A percentile compares a stretch with the other conserved stretches of the same genome.
Conservation (phyloP, 2,329 filamentous ascomycete species). For the Diaporthe sp. region DNA sequence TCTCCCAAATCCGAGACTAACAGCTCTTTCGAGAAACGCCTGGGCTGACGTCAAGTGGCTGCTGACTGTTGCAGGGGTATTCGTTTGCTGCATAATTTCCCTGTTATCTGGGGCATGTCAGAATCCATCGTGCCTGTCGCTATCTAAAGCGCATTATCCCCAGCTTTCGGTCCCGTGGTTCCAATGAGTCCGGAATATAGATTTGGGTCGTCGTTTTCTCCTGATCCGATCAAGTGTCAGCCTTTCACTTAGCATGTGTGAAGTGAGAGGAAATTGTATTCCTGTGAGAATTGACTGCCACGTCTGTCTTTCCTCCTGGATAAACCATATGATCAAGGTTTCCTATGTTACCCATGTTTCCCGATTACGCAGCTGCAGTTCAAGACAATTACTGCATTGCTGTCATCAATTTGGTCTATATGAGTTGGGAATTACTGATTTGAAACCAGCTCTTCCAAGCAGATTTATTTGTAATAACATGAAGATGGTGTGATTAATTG, state of each 20-base stretch:
- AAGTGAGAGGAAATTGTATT: neutral
- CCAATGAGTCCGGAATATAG: neutral
- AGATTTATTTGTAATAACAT: too few species aligned
- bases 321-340: neutral
- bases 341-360: too few species aligned
- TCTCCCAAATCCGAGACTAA: neutral
- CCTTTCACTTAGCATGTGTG: too few species aligned
- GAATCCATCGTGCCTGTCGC: neutral
- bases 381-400: too few species aligned
- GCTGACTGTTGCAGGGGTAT: neutral
- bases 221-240: neutral
- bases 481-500: too few species aligned
- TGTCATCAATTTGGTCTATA: too few species aligned
- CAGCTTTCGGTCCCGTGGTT: neutral
- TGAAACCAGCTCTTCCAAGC: too few species aligned
- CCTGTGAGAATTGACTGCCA: neutral
- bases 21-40: neutral
- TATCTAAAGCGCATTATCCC: neutral
- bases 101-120: neutral
- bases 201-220: neutral
- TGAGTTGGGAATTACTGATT: too few species aligned
- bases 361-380: too few species aligned
- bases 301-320: neutral
- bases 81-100: neutral
- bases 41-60: neutral